These are phyloP conservation scores for Fusarium denticulatum DNA, from an alignment of 2,329 filamentous ascomycete species.

Conservation along the genomic window DNA sequence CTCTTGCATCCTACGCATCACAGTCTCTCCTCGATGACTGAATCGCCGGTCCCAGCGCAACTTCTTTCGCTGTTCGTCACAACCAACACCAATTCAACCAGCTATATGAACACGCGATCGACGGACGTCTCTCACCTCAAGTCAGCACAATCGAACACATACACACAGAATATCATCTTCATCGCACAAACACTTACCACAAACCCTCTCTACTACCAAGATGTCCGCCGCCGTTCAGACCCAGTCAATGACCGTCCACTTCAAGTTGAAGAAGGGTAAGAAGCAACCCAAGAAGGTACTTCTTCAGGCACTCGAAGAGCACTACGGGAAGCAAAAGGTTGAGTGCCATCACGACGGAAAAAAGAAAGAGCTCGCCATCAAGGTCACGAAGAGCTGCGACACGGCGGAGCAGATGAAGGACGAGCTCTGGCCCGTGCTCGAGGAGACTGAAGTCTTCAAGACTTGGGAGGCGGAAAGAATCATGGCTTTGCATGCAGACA, in stretches of 20 bases:
- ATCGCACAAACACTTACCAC: background rate
- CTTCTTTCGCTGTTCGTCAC: rapidly evolving
- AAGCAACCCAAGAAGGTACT: background rate
- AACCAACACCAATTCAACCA: background rate
- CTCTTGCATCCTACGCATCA: background rate
- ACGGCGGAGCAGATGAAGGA: background rate
- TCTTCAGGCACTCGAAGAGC: background rate
- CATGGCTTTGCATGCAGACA: background rate
- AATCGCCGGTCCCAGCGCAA: rapidly evolving
- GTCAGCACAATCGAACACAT: background rate
- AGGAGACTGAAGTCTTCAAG: background rate
- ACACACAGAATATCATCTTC: background rate
- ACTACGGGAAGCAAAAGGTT: background rate
- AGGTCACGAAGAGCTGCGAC: background rate
- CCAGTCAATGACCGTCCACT: background rate
- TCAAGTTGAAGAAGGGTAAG: background rate
- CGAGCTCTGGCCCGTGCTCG: background rate
- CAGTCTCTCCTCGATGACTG: rapidly evolving
- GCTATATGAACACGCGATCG: background rate
- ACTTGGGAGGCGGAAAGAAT: background rate
- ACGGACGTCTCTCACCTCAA: background rate
- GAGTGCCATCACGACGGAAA: rapidly evolving
- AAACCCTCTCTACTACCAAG: background rate
- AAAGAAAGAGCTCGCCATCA: background rate
- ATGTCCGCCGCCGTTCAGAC: background rate